Evolutionary conservation across 306 rosid species (phyloP), one percentile per base, ranked within the genome.

Genomic region (Cicer cuneatum): DNA sequence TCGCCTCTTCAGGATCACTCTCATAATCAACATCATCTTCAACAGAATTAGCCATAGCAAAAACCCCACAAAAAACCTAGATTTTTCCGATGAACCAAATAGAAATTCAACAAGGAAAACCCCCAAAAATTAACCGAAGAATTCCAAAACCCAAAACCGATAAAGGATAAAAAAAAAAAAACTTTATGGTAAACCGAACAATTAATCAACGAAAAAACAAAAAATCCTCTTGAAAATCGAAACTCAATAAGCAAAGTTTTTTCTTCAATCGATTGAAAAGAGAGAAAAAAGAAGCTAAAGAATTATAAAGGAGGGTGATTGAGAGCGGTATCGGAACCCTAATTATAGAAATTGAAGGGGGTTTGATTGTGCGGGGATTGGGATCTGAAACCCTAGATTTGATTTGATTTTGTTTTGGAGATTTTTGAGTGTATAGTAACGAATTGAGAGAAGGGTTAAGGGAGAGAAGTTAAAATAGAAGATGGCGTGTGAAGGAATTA

Each of bases 1-100:
- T 88, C 10, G 41, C 86, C 58, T 88, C 98, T 77, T 92, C 96
- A 5, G 98, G 98, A 87, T 92, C 98, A 85, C 98, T 92, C 19
- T 92, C 96, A 66, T 90, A 92, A 38, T 90, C 96, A 67, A 87
- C 72, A 54, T 92, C 96, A 56, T 89, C 96, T 82, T 86, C 93
- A 42, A 85, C 86, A 24, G 76, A 59, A 10, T 79, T 21, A 72
- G 90, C 90, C 98, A 90, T 90, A 16, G 10, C 79, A 48, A 80
- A 83, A 79, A 83, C 78, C 91, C 72, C 66, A 16, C 39, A 61
- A 77, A 85, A 56, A 75, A 78, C 58, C 82, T 46, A 49, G 56
- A 21, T 33, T 16, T 41, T 2, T 29, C 52, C 37, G 63, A 24
- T 43, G 43, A 71, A 53, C 33, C 63, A 6, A 21, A 37, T 0